Evolutionary conservation across 331 rosid species (phyloP).

Genomic region (Malus hybrid): DNA sequence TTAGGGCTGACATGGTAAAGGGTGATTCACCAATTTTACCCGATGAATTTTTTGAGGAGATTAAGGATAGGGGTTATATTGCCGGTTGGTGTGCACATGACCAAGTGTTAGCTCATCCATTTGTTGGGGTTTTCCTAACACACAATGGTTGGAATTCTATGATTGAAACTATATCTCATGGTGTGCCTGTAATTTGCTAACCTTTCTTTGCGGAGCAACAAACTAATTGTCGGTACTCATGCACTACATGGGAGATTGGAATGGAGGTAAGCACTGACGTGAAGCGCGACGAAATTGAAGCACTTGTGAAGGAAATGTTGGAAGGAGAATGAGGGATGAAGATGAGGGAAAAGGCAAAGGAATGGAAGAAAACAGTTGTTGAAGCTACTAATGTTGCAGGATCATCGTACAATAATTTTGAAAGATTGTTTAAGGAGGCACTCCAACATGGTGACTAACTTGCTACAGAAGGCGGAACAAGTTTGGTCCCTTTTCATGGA

Average conservation of each 20-base stretch:
- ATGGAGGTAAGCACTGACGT: slow-evolving; percentile 33
- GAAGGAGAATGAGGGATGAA: slow-evolving; percentile 22
- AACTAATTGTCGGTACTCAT: slow-evolving; percentile 35
- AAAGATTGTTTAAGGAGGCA: slow-evolving; percentile 21
- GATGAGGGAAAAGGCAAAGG: slow-evolving; percentile 13
- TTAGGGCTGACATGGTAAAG: slow-evolving; percentile 34
- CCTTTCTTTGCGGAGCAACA: slow-evolving; percentile 44
- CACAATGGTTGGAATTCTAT: slow-evolving; percentile 55
- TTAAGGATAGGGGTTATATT: slow-evolving; percentile 32
- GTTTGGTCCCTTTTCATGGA: no score
- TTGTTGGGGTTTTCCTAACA: slow-evolving; percentile 38
- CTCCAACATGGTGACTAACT: not conserved
- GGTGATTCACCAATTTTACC: slow-evolving; percentile 17
- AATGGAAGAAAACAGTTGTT: slow-evolving; percentile 31
- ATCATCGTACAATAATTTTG: slow-evolving; percentile 30
- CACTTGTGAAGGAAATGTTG: slow-evolving; percentile 29
- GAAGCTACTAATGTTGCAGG: slow-evolving; percentile 28
- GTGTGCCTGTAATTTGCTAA: slow-evolving; percentile 48
- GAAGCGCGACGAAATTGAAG: slow-evolving; percentile 19
- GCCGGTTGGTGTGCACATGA: slow-evolving; percentile 40
- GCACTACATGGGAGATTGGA: slow-evolving; percentile 34
- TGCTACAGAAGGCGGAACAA: not conserved
- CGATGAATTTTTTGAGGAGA: slow-evolving; percentile 29
- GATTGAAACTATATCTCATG: slow-evolving; percentile 25
- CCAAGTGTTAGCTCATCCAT: slow-evolving; percentile 43